Conservation (phyloP, 1,284 basidiomycete species). For the Pholiota adiposa region DNA sequence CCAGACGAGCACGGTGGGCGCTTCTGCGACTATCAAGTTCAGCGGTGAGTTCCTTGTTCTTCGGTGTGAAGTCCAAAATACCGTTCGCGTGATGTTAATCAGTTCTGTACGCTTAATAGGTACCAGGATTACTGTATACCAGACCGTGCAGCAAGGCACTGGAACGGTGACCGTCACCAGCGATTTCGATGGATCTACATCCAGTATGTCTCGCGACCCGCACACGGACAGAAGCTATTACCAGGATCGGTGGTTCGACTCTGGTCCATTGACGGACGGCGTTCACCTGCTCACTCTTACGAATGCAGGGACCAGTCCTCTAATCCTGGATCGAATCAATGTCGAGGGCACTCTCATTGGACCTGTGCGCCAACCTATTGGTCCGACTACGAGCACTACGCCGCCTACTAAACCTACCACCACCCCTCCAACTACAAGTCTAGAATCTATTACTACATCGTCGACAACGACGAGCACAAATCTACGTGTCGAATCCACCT, state of each 20-base stretch:
- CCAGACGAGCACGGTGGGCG: constrained; percentile 4
- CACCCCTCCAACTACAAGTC: background rate
- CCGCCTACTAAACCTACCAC: background rate
- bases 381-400: background rate
- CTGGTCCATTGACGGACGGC: background rate
- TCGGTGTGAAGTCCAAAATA: background rate
- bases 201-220: background rate
- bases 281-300: background rate
- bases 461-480: background rate
- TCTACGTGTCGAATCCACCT: background rate
- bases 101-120: background rate
- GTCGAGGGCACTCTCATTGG: background rate
- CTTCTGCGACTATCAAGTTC: constrained; percentile 14
- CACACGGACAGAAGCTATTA: background rate
- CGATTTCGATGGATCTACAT: constrained; percentile 7
- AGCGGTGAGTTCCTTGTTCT: constrained; percentile 1
- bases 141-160: constrained; percentile 9
- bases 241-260: constrained; percentile 4
- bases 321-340: background rate
- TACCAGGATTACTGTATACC: constrained; percentile 10
- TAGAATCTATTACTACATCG: background rate
- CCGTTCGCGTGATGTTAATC: too few species aligned
- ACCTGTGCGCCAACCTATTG: background rate
- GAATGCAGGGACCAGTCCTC: background rate
- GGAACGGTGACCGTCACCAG: constrained; percentile 6